These are phyloP conservation scores for Daldinia grandis DNA, from an alignment of 495 filamentous ascomycete genomes.

Conservation along the genomic window DNA sequence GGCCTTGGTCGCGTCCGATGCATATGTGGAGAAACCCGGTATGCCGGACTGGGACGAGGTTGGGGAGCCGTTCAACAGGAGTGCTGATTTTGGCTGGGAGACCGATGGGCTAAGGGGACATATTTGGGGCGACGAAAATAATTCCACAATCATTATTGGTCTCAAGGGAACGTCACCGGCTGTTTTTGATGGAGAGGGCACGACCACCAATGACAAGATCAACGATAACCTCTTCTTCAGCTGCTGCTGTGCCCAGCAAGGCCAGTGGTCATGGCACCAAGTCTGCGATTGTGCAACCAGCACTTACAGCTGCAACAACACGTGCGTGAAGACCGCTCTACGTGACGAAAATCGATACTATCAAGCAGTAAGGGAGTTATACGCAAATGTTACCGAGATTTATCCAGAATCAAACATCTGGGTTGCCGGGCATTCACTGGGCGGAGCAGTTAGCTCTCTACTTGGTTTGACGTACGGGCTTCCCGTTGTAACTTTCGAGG, in stretches of 20 bases:
- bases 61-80: constrained; percentile 80
- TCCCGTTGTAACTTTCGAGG: constrained; percentile 88
- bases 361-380: constrained; percentile 82
- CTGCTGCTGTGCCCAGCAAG: constrained; percentile 95
- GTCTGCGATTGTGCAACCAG: constrained; percentile 89
- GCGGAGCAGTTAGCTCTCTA: constrained; percentile 84
- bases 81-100: constrained; percentile 88
- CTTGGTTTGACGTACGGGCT: constrained; percentile 90
- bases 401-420: constrained; percentile 89
- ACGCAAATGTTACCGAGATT: constrained; percentile 86
- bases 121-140: constrained; percentile 85
- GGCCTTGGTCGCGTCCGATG: constrained; percentile 86
- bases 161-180: constrained; percentile 91
- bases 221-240: constrained; percentile 99
- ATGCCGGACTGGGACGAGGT: constrained; percentile 86
- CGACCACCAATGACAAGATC: constrained; percentile 94
- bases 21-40: constrained; percentile 78
- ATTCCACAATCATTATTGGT: constrained; percentile 87
- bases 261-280: constrained; percentile 84
- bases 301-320: constrained; percentile 88
- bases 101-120: constrained; percentile 89
- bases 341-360: constrained; percentile 89
- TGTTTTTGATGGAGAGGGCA: constrained; percentile 93
- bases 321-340: constrained; percentile 80
- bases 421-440: constrained; percentile 89